Evolutionary conservation across 192 early-diverging fungal genomes (phyloP).

Genomic region (Paraglomus occultum): DNA sequence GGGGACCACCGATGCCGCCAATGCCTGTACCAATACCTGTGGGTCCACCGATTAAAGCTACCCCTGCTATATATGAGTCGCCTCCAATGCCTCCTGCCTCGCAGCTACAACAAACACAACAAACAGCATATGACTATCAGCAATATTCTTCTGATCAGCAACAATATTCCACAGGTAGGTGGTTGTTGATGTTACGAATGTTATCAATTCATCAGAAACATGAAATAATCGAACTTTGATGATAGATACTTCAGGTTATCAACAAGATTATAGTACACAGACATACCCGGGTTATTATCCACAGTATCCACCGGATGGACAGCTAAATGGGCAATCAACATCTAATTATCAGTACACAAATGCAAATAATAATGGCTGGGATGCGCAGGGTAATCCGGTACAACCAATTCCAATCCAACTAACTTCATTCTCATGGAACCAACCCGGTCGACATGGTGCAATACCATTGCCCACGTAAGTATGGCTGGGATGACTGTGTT

Average conservation of each 20-base stretch:
- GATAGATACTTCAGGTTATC: slow-evolving; percentile 2
- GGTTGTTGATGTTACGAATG: not conserved
- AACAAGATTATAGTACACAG: slow-evolving; percentile 36
- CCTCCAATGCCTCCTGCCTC: slow-evolving; percentile 31
- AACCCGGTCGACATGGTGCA: slow-evolving; percentile 47
- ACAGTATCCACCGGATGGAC: slow-evolving; percentile 34
- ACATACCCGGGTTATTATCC: slow-evolving; percentile 34
- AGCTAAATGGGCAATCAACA: slow-evolving; percentile 22
- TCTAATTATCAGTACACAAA: slow-evolving; percentile 32
- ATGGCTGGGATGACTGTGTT: not conserved
- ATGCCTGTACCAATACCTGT: slow-evolving; percentile 10
- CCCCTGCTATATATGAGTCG: slow-evolving; percentile 38
- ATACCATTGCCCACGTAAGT: slow-evolving; percentile 52
- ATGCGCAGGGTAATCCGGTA: slow-evolving; percentile 26
- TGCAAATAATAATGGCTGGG: slow-evolving; percentile 33
- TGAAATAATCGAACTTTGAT: not conserved
- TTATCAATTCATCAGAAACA: not conserved
- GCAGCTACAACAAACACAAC: slow-evolving; percentile 37
- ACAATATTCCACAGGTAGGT: slow-evolving; percentile 11
- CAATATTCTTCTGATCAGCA: slow-evolving; percentile 28
- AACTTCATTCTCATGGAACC: slow-evolving; percentile 39
- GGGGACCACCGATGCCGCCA: slow-evolving; percentile 33
- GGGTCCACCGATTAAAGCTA: slow-evolving; percentile 36
- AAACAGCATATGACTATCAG: slow-evolving; percentile 34
- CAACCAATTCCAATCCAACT: slow-evolving; percentile 31